Base-by-base conservation (phyloP, 106 monocot species). In the Acorus gramineus region DNA sequence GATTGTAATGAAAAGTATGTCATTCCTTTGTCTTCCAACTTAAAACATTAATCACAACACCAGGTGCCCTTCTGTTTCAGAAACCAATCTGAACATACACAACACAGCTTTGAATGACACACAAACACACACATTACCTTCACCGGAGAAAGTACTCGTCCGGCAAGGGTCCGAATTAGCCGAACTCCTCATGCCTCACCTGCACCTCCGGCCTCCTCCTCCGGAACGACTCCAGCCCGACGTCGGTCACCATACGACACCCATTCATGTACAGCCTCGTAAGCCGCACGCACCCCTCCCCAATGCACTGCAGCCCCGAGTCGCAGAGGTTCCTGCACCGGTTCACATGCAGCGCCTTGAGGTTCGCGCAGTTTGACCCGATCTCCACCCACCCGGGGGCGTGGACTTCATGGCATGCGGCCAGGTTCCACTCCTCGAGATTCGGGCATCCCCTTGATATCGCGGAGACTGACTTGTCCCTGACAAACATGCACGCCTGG, bases 401-500 rank as follows among this genome's bases (percentile, higher is more conserved):
- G 11, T 74, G 61, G 28, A 94, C 69, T 59, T 76, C 86, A 60
- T 94, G 89, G 53, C 93, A 94, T 47, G 90, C 64, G 3, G 83
- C 89, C 46, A 94, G 79, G 49, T 57, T 94, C 89, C 89, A 94
- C 48, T 94, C 89, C 69, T 86, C 84, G 4, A 94, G 81, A 56
- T 81, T 59, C 2, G 89, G 93, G 55, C 93, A 94, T 7, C 86
- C 81, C 14, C 55, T 73, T 0, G 93, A 78, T 65, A 94, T 90
- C 46, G 75, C 78, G 4, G 62, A 46, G 6, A 84, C 81, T 3
- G 84, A 81, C 44, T 77, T 71, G 49, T 90, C 85, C 46, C 73
- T 60, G 4, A 86, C 51, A 52, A 83, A 86, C 5, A 86, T 71
- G 60, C 93, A 94, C 67, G 82, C 67, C 42, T 89, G 68, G 14